Evolutionary conservation across 176 grass and related monocot species (phyloP), one percentile per base, ranked within the genome.

Genomic region (Miscanthus lutarioriparius): DNA sequence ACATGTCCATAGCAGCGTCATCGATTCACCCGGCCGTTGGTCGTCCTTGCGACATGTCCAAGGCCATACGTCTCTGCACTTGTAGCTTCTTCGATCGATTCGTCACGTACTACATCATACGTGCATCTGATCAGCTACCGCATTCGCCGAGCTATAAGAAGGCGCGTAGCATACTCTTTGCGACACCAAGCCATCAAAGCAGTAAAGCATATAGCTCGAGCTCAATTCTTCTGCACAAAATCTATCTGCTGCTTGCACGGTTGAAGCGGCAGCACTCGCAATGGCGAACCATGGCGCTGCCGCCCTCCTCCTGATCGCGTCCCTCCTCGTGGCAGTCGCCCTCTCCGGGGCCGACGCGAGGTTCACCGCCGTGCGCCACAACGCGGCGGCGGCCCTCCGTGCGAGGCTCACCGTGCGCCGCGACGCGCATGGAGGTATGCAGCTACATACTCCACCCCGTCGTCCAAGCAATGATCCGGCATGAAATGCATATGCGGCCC

Each of bases 1-100:
- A 70, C 64, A 72, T 4, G 51, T 64, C 62, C 82, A 85, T 76
- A 64, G 72, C 3, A 48, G 23, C 16, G 56, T 63, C 87, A 67
- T 67, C 67, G 45, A 32, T 44, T 27, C 51, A 44, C 78, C 77
- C 30, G 49, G 22, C 49, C 1, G 17, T 16, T 19, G 49, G 16
- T 5, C 17, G 17, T 26, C 27, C 47, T 23, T 17, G 40, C 16
- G 14, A 20, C 20, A 47, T 72, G 41, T 77, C 72, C 39, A 64
- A 82, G 63, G 83, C 7, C 2, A 7, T 15, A 47, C 3, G 11
- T 47, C 44, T 59, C 7, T 2, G 6, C 53, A 25, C 67, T 22
- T 41, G 5, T 75, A 10, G 37, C 69, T 15, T 23, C 20, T 82
- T 48, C 47, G 3, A 48, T 15, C 72, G 3, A 70, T 62, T 49